phyloP scores from a whole-genome alignment of 176 grass and related monocot genomes.

The Musa schizocarpa region DNA sequence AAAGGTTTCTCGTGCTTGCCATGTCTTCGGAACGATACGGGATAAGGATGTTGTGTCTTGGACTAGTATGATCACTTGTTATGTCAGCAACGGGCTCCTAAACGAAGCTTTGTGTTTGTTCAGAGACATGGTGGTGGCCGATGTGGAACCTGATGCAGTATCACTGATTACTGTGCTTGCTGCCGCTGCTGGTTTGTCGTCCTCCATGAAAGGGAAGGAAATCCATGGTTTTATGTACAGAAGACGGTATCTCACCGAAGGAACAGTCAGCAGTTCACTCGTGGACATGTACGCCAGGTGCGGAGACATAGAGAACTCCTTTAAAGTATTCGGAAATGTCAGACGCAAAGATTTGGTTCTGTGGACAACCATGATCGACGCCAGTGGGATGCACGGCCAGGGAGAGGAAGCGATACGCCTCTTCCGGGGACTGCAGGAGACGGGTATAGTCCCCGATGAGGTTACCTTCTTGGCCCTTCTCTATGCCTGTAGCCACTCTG shows the following conservation, averaged over 20 bases:
- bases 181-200: constrained; percentile 46
- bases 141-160: constrained; percentile 55
- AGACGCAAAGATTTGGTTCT: constrained; percentile 56
- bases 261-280: constrained; percentile 45
- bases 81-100: constrained; percentile 25
- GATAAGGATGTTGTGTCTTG: constrained; percentile 70
- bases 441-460: constrained; percentile 60
- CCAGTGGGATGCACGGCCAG: constrained; percentile 72
- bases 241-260: constrained; percentile 38
- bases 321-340: constrained; percentile 29
- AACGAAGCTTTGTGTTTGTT: constrained; percentile 65
- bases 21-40: constrained; percentile 47
- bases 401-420: constrained; percentile 49
- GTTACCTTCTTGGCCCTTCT: constrained; percentile 64
- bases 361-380: constrained; percentile 75
- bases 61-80: constrained; percentile 84
- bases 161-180: constrained; percentile 55
- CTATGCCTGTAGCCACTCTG: constrained; percentile 77
- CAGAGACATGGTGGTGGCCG: constrained; percentile 39
- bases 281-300: constrained; percentile 87
- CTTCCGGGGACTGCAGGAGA: constrained; percentile 45
- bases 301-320: constrained; percentile 41
- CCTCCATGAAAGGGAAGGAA: constrained; percentile 67
- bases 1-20: constrained; percentile 27
- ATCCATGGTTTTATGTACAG: constrained; percentile 74